phyloP scores from a whole-genome alignment of 805 yeast species.

The Myxozyma neotropica region DNA sequence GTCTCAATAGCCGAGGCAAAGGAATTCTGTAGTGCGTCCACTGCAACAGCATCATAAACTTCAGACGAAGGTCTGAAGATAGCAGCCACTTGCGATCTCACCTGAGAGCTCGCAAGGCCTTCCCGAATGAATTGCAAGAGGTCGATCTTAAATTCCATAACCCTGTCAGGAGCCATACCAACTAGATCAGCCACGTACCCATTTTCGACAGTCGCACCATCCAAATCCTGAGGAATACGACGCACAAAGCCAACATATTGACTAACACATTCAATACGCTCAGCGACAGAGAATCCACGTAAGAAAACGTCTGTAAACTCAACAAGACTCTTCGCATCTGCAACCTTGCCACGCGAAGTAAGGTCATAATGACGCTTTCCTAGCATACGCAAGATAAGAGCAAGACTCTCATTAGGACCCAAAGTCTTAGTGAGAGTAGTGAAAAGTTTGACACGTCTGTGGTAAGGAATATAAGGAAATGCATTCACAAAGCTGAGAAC shows the following conservation, averaged over 20 bases:
- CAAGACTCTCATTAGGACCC: slow-evolving; percentile 67
- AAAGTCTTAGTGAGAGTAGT: slow-evolving; percentile 77
- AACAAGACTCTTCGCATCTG: slow-evolving; percentile 66
- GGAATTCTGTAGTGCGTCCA: slow-evolving; percentile 15
- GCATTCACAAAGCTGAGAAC: slow-evolving; percentile 91
- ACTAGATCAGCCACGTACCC: slow-evolving; percentile 18
- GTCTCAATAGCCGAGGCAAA: slow-evolving; percentile 37
- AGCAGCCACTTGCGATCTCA: slow-evolving; percentile 43
- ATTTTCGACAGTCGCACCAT: background rate
- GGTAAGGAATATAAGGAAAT: slow-evolving; percentile 93
- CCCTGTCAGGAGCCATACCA: slow-evolving; percentile 25
- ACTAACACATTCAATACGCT: slow-evolving; percentile 61
- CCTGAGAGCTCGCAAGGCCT: slow-evolving; percentile 1
- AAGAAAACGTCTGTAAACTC: slow-evolving; percentile 75
- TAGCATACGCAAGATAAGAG: slow-evolving; percentile 71
- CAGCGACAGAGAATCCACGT: slow-evolving; percentile 65
- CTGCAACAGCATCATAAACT: slow-evolving; percentile 4
- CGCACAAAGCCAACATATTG: slow-evolving; percentile 57
- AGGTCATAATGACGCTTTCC: slow-evolving; percentile 74
- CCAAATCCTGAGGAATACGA: slow-evolving; percentile 22
- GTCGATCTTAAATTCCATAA: slow-evolving; percentile 29
- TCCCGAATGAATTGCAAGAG: slow-evolving; percentile 20
- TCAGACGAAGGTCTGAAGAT: slow-evolving; percentile 43
- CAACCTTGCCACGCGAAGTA: slow-evolving; percentile 56
- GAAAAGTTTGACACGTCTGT: slow-evolving; percentile 85